Conservation (phyloP, 495 filamentous ascomycete species). For the Aspergillus asperescens region DNA sequence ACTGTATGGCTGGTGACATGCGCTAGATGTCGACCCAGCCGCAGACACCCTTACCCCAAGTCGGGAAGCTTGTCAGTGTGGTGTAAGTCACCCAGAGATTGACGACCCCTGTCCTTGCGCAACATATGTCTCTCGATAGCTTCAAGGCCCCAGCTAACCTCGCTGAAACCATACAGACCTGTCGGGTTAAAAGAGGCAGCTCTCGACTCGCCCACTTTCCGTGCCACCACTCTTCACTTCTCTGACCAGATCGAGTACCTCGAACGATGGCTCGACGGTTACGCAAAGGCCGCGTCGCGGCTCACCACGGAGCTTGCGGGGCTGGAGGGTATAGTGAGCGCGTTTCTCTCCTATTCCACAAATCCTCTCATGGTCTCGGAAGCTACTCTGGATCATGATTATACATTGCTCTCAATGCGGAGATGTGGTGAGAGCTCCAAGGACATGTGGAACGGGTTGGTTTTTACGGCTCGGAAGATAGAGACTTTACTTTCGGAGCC, state of each 20-base stretch:
- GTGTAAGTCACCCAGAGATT: conserved; percentile 37
- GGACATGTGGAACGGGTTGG: conserved; percentile 78
- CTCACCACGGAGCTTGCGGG: conserved; percentile 65
- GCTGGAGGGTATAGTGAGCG: conserved; percentile 64
- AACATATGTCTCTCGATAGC: not conserved
- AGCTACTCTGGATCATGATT: conserved; percentile 87
- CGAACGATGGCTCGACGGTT: conserved; percentile 90
- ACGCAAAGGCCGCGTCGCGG: conserved; percentile 71
- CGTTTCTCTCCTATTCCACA: conserved; percentile 64
- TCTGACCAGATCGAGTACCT: conserved; percentile 85
- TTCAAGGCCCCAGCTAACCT: conserved; percentile 13
- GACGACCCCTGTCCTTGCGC: not conserved
- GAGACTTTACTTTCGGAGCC: conserved; percentile 75
- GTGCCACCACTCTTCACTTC: conserved; percentile 82
- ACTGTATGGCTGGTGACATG: conserved; percentile 39
- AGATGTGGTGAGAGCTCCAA: conserved; percentile 76
- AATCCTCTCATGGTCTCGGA: conserved; percentile 70
- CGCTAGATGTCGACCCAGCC: conserved; percentile 46
- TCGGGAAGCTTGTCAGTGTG: conserved; percentile 52
- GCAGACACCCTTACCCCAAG: conserved; percentile 41
- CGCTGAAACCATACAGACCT: conserved; percentile 47
- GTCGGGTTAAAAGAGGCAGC: conserved; percentile 90
- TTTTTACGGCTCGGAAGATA: conserved; percentile 65
- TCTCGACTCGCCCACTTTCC: conserved; percentile 92
- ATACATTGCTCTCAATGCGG: conserved; percentile 80